phyloP scores from a whole-genome alignment of 2,329 filamentous ascomycete species.

The Alternaria rosae region DNA sequence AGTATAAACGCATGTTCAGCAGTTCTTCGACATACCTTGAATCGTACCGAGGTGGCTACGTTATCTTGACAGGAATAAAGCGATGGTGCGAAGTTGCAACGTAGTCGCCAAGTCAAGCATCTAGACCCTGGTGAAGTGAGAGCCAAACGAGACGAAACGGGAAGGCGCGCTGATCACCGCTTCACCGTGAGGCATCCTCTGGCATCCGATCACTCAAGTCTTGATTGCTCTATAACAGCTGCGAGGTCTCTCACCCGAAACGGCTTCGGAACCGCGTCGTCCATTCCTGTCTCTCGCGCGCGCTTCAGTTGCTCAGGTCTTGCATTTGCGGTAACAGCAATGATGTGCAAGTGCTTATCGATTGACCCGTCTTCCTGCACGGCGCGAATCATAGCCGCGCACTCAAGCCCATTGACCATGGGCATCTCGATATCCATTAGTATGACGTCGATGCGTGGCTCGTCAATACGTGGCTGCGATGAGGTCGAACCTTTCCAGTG shows the following conservation, averaged over 20 bases:
- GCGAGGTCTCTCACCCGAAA: slow-evolving; percentile 2
- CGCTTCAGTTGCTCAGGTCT: slow-evolving; percentile 31
- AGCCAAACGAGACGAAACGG: not conserved
- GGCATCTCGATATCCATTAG: slow-evolving; percentile 45
- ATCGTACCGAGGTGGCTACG: not conserved
- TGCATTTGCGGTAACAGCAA: slow-evolving; percentile 41
- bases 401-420: slow-evolving; percentile 37
- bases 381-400: slow-evolving; percentile 24
- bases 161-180: not conserved
- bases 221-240: not conserved
- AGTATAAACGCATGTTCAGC: not conserved
- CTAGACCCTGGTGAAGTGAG: not conserved
- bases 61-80: not conserved
- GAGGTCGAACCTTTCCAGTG: slow-evolving; percentile 13
- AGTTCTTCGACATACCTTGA: not conserved
- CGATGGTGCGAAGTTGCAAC: not conserved
- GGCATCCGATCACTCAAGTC: not conserved
- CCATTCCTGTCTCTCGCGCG: slow-evolving; percentile 7
- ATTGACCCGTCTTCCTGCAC: slow-evolving; percentile 18
- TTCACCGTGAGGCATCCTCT: not conserved
- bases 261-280: slow-evolving; percentile 7
- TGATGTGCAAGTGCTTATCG: slow-evolving; percentile 25
- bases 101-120: not conserved
- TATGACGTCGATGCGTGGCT: slow-evolving; percentile 16
- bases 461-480: slow-evolving; percentile 4